Percentiles rank a stretch among this genome's conserved stretches.
phyloP scores from a whole-genome alignment of 306 rosid genomes.

The Begonia masoniana region DNA sequence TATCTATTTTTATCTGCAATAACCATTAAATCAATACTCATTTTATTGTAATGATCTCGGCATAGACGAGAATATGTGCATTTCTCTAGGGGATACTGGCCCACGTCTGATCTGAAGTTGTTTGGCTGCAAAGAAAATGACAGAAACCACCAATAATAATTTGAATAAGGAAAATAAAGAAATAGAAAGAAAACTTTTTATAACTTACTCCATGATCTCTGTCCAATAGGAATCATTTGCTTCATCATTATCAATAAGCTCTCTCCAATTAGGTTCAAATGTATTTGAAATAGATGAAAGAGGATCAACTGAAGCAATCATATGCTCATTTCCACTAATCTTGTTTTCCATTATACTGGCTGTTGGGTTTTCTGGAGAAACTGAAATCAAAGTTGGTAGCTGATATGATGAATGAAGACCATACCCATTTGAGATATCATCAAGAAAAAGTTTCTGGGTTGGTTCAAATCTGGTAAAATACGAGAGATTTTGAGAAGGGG shows the following conservation, averaged over 20 bases:
- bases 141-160: neutral
- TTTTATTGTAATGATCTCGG: too few species aligned
- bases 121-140: slow-evolving; percentile 9
- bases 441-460: too few species aligned
- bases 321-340: slow-evolving; percentile 11
- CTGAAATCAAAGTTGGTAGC: slow-evolving; percentile 33
- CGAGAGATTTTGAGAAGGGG: too few species aligned
- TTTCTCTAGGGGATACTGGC: too few species aligned
- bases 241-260: slow-evolving; percentile 28
- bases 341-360: slow-evolving; percentile 18
- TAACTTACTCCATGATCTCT: slow-evolving; percentile 26
- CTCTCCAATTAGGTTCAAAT: slow-evolving; percentile 34
- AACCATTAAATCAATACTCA: too few species aligned
- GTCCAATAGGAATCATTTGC: slow-evolving; percentile 41
- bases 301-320: slow-evolving; percentile 1
- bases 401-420: slow-evolving; percentile 6
- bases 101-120: slow-evolving; percentile 16
- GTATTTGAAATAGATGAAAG: slow-evolving; percentile 19
- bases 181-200: too few species aligned
- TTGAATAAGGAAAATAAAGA: neutral
- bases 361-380: slow-evolving; percentile 19
- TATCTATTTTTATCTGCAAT: too few species aligned
- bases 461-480: too few species aligned
- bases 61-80: too few species aligned
- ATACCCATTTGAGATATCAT: too few species aligned